Percentiles rank a stretch among this genome's conserved stretches.
phyloP scores from a whole-genome alignment of 257 asterid species.

The Solanum virginianum region DNA sequence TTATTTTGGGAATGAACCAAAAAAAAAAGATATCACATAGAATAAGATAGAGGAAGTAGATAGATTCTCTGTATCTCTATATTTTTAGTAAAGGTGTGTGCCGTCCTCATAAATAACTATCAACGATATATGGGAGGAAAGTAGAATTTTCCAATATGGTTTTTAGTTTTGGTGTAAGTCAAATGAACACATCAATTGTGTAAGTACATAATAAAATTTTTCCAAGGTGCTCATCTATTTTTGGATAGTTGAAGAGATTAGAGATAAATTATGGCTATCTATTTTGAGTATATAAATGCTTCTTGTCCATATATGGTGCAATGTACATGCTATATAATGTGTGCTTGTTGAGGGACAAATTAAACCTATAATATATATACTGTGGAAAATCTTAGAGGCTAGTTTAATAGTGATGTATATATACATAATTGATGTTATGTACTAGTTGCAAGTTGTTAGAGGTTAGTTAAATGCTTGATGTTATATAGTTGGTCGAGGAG shows the following conservation, averaged over 20 bases:
- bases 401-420: not conserved
- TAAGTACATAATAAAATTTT: not conserved
- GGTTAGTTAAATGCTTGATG: not conserved
- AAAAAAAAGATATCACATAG: no score
- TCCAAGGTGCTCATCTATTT: not conserved
- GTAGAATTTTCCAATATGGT: not conserved
- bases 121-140: not conserved
- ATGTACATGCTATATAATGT: not conserved
- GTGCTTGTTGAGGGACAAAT: not conserved
- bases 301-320: not conserved
- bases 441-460: not conserved
- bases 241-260: not conserved
- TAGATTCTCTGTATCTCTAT: not conserved
- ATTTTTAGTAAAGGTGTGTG: not conserved
- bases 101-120: not conserved
- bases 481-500: not conserved
- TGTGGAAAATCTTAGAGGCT: not conserved
- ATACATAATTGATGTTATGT: not conserved
- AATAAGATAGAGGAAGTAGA: no score
- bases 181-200: not conserved
- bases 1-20: no score
- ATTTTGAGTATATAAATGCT: not conserved
- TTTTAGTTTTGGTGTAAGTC: not conserved
- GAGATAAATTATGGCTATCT: not conserved
- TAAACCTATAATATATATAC: not conserved